Conservation (phyloP, 2,329 filamentous ascomycete genomes). For the Microdochium nivale region DNA sequence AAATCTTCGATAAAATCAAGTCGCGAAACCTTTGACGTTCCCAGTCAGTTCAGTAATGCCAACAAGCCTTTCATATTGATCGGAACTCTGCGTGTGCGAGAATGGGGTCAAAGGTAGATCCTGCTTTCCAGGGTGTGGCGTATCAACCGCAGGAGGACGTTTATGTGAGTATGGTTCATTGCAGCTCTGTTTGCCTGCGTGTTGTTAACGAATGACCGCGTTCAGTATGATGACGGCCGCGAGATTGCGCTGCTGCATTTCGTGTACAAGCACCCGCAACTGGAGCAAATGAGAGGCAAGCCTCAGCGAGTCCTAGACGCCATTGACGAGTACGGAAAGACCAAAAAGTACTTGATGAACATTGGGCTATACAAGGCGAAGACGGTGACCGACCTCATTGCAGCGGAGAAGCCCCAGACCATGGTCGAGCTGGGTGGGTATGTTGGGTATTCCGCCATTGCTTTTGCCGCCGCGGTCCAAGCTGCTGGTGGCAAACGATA, state of each 20-base stretch:
- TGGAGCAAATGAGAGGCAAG: constrained; percentile 55
- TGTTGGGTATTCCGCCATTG: constrained; percentile 71
- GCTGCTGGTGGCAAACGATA: constrained; percentile 57
- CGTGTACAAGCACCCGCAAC: constrained; percentile 51
- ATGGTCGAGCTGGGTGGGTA: constrained; percentile 79
- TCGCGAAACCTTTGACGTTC: not conserved
- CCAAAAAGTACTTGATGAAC: constrained; percentile 70
- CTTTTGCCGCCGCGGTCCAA: constrained; percentile 61
- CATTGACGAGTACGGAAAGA: constrained; percentile 62
- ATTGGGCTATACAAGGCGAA: constrained; percentile 67
- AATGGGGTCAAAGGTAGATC: constrained; percentile 6
- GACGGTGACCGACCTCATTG: constrained; percentile 62
- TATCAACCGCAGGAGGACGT: constrained; percentile 32
- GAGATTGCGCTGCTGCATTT: constrained; percentile 67
- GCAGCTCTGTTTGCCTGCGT: not conserved
- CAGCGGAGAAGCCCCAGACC: constrained; percentile 52
- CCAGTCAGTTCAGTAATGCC: not conserved
- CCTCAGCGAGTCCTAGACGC: constrained; percentile 55
- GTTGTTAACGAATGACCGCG: not conserved
- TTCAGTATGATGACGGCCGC: constrained; percentile 58
- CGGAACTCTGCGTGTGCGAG: not conserved
- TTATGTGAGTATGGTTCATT: constrained; percentile 16
- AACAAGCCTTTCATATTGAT: not conserved
- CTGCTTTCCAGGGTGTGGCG: constrained; percentile 26
- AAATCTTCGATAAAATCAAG: not conserved